Evolutionary conservation across 306 rosid genomes (phyloP), one percentile per base, ranked within the genome.

Genomic region (Quercus suber): DNA sequence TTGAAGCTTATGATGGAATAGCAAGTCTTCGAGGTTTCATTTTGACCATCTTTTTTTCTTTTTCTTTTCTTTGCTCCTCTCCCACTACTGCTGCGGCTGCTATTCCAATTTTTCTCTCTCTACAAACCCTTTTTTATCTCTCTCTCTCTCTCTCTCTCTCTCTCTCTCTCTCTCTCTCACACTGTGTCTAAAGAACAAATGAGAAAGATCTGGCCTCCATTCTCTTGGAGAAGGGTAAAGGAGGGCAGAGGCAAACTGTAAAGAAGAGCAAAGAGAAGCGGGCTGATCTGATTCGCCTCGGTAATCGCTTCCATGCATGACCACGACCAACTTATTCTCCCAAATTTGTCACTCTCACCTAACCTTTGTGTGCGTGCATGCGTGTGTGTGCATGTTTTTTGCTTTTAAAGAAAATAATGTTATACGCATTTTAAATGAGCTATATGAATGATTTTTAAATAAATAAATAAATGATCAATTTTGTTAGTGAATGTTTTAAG

Each of bases 141-240:
- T 23, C 23, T 23, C 28, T 35, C 49, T 75, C 75, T 45, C 78
- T 87, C 43, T 76, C 81, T 31, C 76, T 31, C 76, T 45, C 78
- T 87, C 43, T 70, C 28, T 78, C 72, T 76, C 75, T 69, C 64
- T 77, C 21, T 87, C 43, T 76, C 56, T 64, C 81, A 25, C 76
- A 63, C 70, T 53, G 10, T 65, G 65, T 52, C 63, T 76, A 60
- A 70, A 77, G 81, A 77, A 82, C 23, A 69, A 55, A 73, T 25
- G 76, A 64, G 72, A 41, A 75, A 78, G 76, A 82, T 84, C 87
- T 90, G 92, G 88, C 86, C 78, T 94, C 96, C 98, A 94, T 94
- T 94, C 91, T 92, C 97, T 92, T 89, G 97, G 98, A 83, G 92
- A 92, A 87, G 88, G 97, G 97, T 89, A 92, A 94, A 94, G 97